Evolutionary conservation across 257 asterid species (phyloP), one percentile per base, ranked within the genome.

Genomic region (Galeopsis tetrahit): DNA sequence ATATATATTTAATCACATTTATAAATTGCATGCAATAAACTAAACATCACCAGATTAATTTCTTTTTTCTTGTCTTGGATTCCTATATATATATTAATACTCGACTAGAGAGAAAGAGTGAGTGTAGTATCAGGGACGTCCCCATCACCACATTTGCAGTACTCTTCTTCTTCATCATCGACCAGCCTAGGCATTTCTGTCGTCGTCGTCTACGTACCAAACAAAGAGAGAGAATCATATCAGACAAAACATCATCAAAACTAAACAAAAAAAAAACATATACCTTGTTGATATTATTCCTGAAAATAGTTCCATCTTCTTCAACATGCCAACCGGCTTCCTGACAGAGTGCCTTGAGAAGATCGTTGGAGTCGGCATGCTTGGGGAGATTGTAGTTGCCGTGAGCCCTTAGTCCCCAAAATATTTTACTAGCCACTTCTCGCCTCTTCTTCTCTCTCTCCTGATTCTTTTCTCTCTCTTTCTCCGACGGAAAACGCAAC

Each of bases 241-340:
- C 0, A 21, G 28, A 21, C 28, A 21, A 21, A 21, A 21, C 28
- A 21, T 21, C 28, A 21, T 21, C 28, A 21, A 21, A 21, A 21
- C 28, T 0, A 21, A 21, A 21, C 28, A 21, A 21, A 21, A n/a
- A n/a, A n/a, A n/a, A n/a, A n/a, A n/a, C n/a, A 21, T 21, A 21
- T 21, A 21, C 28, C 28, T 21, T 21, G 28, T 21, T 21, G 28
- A 21, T n/a, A n/a, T n/a, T n/a, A n/a, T n/a, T 21, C 28, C 28
- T 21, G 34, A 14, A 77, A 28, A 88, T 58, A 0, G 87, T 83
- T 13, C 98, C 98, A 43, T 90, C 97, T 0, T 87, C 90, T 7
- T 84, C 87, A 9, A 92, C 96, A 28, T 63, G 85, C 98, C 96
- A 92, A 0, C 98, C 98, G 2, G 96, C 96, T 68, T 92, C 98